Percentiles rank a stretch among this genome's conserved stretches.
Evolutionary conservation across 2,329 filamentous ascomycete species (phyloP).

Genomic region (Alternaria gansuensis): DNA sequence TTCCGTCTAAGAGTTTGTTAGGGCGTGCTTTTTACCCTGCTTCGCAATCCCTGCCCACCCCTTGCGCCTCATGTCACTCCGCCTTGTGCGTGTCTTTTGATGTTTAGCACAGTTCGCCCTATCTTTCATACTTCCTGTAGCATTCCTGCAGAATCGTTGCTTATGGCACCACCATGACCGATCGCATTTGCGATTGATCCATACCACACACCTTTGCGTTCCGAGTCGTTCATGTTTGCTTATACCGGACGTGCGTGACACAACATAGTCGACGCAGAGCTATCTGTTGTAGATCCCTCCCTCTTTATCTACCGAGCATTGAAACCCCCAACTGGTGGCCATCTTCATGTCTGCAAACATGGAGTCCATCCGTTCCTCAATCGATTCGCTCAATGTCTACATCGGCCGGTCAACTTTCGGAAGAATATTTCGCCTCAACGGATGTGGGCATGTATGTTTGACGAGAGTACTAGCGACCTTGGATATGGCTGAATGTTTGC

Average conservation of each 20-base stretch:
- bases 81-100: constrained; percentile 12
- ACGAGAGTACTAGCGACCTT: not conserved
- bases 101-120: constrained; percentile 15
- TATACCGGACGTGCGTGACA: constrained; percentile 17
- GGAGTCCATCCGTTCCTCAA: constrained; percentile 31
- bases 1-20: constrained; percentile 17
- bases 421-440: constrained; percentile 75
- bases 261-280: constrained; percentile 18
- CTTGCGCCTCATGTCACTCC: not conserved
- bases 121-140: constrained; percentile 8
- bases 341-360: constrained; percentile 28
- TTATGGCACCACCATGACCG: constrained; percentile 24
- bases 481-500: constrained; percentile 20
- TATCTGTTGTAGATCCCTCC: constrained; percentile 4
- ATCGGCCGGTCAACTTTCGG: constrained; percentile 51
- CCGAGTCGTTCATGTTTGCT: constrained; percentile 26
- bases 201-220: constrained; percentile 16
- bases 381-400: constrained; percentile 37
- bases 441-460: constrained; percentile 77
- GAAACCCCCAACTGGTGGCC: constrained; percentile 9
- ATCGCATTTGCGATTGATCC: constrained; percentile 8
- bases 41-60: constrained; percentile 17
- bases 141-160: constrained; percentile 12
- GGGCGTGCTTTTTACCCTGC: constrained; percentile 7
- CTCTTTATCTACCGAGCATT: constrained; percentile 15